Base-by-base conservation (phyloP, 2,329 filamentous ascomycete species). In the Colletotrichum camelliae region DNA sequence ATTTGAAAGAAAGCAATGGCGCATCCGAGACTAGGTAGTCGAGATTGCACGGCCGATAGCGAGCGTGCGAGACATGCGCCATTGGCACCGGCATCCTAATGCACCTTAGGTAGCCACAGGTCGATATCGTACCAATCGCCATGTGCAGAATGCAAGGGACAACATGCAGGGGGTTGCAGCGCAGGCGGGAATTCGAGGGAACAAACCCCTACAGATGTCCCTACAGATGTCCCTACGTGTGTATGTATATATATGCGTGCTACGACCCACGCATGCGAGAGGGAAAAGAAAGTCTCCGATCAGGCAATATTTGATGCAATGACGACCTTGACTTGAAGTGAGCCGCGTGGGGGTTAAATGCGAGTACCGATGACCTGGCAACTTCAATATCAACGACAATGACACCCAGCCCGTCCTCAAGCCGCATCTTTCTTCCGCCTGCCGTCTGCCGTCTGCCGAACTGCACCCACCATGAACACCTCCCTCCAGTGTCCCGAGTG, bases 91-190 rank as follows among this genome's bases (percentile, higher is more conserved):
- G 21, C 43, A 48, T 27, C 24, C 24, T 4, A 27, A 27, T 27
- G 24, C 24, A 27, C 24, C 24, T 27, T 27, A 27, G 24, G 24
- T 27, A 27, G 24, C 24, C 24, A 27, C 43, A 48, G 10, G 43
- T 21, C 43, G 43, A 52, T 37, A 31, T 31, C 65, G 31, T 66
- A 24, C 65, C 48, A 43, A 57, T 27, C 31, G 66, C 10, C 33
- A 39, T 33, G 16, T 57, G 69, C 61, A 72, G 60, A 70, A 72
- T 72, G 69, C 69, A 72, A 67, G 69, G 69, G 69, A 67, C 69
- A 7, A 21, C 31, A 71, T 58, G 61, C 69, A 71, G 43, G 60
- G 60, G 48, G 24, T 33, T 24, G 58, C 31, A 52, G 43, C 35
- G 43, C n/a, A n/a, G 48, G 10, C 65, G 29, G 31, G 64, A 8